Conservation (phyloP, 1,284 basidiomycete species). For the Leccinum solheimii region DNA sequence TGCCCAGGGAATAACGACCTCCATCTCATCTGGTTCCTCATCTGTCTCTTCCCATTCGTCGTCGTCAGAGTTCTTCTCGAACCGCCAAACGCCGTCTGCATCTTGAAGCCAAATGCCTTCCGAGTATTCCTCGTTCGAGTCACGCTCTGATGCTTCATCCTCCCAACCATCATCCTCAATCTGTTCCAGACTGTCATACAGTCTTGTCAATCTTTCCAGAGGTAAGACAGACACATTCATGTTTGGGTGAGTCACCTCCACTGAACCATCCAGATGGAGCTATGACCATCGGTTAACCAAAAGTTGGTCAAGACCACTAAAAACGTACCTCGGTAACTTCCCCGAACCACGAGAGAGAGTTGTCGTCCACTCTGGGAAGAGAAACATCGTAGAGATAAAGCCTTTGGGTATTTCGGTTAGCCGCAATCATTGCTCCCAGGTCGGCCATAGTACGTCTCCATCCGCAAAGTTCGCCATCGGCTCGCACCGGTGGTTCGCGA, state of each 20-base stretch:
- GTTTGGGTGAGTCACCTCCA: constrained; percentile 67
- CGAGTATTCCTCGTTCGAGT: constrained; percentile 39
- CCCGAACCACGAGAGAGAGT: constrained; percentile 66
- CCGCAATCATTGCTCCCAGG: constrained; percentile 60
- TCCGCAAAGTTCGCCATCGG: constrained; percentile 54
- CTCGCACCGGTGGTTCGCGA: constrained; percentile 53
- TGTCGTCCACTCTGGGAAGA: constrained; percentile 45
- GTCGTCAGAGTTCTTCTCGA: constrained; percentile 40
- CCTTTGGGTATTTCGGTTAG: constrained; percentile 42
- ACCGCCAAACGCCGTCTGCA: constrained; percentile 50
- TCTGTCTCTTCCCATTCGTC: constrained; percentile 41
- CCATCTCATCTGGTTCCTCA: constrained; percentile 31
- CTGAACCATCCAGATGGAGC: constrained; percentile 69
- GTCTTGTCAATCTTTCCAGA: constrained; percentile 63
- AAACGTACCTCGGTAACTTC: constrained; percentile 67
- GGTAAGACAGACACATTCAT: constrained; percentile 49
- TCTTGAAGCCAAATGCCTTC: constrained; percentile 58
- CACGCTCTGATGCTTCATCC: constrained; percentile 47
- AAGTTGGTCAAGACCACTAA: neutral
- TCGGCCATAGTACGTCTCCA: constrained; percentile 72
- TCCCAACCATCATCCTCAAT: constrained; percentile 72
- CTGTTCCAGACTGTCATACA: constrained; percentile 75
- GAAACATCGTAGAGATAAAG: constrained; percentile 47
- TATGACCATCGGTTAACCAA: constrained; percentile 30
- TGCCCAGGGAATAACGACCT: constrained; percentile 30